phyloP scores from a whole-genome alignment of 2,329 filamentous ascomycete species.

The Periconia macrospinosa region DNA sequence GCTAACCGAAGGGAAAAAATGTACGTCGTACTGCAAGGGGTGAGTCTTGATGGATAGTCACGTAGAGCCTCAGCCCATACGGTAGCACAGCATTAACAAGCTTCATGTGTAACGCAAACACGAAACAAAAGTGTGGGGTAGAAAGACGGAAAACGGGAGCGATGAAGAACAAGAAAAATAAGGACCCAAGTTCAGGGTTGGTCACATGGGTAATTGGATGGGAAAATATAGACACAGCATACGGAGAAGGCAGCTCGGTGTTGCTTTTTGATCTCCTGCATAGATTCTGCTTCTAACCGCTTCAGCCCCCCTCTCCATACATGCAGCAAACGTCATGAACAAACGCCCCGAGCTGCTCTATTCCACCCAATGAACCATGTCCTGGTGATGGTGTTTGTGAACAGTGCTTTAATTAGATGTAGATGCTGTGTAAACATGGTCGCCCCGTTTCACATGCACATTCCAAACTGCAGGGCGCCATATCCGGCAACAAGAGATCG shows the following conservation, averaged over 20 bases:
- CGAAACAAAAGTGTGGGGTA: constrained; percentile 29
- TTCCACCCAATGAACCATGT: background rate
- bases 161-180: constrained; percentile 2
- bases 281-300: constrained; percentile 24
- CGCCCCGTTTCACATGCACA: constrained; percentile 6
- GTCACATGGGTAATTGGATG: background rate
- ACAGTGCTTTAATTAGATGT: constrained; percentile 2
- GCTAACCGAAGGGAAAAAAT: constrained; percentile 5
- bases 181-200: background rate
- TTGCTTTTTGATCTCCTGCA: background rate
- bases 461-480: constrained; percentile 14
- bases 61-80: constrained; percentile 19
- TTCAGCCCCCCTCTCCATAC: background rate
- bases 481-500: background rate
- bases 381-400: background rate
- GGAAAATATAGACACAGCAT: constrained; percentile 6
- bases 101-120: background rate
- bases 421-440: background rate
- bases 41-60: constrained; percentile 10
- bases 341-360: background rate
- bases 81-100: background rate
- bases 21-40: constrained; percentile 16
- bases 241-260: background rate
- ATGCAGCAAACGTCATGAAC: background rate
- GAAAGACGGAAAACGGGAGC: background rate